Percentiles rank a stretch among this genome's conserved stretches.
Evolutionary conservation across 371 early-diverging fungal genomes (phyloP).

Genomic region (Batkoa obscura): DNA sequence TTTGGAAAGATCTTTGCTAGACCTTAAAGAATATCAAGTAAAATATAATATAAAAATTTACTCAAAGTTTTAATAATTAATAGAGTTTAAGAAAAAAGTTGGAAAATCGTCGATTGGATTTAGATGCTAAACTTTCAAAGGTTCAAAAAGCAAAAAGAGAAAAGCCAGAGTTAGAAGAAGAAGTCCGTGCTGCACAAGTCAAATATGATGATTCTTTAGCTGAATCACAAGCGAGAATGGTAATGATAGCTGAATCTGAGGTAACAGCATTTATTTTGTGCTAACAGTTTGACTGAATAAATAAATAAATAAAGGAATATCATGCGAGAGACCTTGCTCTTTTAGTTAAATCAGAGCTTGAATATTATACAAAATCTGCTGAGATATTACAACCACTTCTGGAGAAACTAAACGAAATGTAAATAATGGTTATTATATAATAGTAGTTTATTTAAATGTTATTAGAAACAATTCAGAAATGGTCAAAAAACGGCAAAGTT

Average conservation of each 20-base stretch:
- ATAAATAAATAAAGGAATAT: neutral
- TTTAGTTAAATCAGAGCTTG: neutral
- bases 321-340: neutral
- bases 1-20: neutral
- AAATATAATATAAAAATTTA: neutral
- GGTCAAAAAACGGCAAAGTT: no score
- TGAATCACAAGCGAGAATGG: slow-evolving; percentile 41
- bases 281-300: no score
- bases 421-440: no score
- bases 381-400: neutral
- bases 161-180: slow-evolving; percentile 74
- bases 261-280: no score
- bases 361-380: neutral
- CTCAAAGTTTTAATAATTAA: neutral
- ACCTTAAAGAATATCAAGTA: neutral
- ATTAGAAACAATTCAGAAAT: no score
- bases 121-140: slow-evolving; percentile 73
- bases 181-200: slow-evolving; percentile 65
- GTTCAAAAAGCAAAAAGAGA: slow-evolving; percentile 78
- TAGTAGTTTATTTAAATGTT: no score
- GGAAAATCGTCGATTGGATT: slow-evolving; percentile 72
- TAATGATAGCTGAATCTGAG: slow-evolving; percentile 42
- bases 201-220: slow-evolving; percentile 81
- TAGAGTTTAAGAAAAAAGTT: slow-evolving; percentile 44
- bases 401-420: slow-evolving; percentile 2